These are phyloP conservation scores for Podospora fimiseda DNA, from an alignment of 495 filamentous ascomycete genomes.

Conservation along the genomic window DNA sequence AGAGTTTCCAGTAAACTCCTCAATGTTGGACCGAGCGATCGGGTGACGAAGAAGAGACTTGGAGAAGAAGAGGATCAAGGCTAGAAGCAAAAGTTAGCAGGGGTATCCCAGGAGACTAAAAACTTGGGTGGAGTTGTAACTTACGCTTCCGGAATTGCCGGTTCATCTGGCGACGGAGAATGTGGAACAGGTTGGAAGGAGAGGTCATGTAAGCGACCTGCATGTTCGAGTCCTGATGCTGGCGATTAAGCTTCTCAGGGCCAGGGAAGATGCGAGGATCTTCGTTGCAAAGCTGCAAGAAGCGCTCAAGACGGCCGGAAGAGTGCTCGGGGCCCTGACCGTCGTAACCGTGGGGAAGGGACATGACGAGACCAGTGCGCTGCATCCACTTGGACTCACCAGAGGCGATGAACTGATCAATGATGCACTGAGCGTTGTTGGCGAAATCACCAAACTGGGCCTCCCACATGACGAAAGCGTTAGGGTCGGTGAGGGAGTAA, in stretches of 20 bases:
- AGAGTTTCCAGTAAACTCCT: constrained; percentile 81
- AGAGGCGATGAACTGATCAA: constrained; percentile 97
- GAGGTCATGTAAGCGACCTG: constrained; percentile 92
- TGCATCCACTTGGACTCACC: constrained; percentile 98
- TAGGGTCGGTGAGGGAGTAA: constrained; percentile 93
- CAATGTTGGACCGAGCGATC: constrained; percentile 76
- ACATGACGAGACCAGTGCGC: constrained; percentile 89
- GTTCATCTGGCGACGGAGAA: constrained; percentile 95
- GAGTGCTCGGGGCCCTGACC: constrained; percentile 98
- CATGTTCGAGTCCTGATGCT: constrained; percentile 99
- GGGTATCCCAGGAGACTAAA: not conserved
- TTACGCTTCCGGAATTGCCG: constrained; percentile 97
- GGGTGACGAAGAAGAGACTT: constrained; percentile 92
- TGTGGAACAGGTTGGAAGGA: constrained; percentile 92
- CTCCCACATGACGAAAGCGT: constrained; percentile 98
- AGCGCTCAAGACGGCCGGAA: constrained; percentile 94
- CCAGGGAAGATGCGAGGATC: constrained; percentile 89
- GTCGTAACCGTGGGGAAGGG: constrained; percentile 94
- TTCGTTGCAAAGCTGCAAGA: constrained; percentile 95
- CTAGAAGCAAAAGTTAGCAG: constrained; percentile 46
- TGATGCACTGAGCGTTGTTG: constrained; percentile 98
- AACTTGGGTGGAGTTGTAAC: constrained; percentile 25
- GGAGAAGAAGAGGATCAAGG: constrained; percentile 94
- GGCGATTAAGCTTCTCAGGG: constrained; percentile 82
- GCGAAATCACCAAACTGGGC: constrained; percentile 99